Evolutionary conservation across 345 rosid genomes (phyloP), one percentile per base, ranked within the genome.

Genomic region (Firmiana major): DNA sequence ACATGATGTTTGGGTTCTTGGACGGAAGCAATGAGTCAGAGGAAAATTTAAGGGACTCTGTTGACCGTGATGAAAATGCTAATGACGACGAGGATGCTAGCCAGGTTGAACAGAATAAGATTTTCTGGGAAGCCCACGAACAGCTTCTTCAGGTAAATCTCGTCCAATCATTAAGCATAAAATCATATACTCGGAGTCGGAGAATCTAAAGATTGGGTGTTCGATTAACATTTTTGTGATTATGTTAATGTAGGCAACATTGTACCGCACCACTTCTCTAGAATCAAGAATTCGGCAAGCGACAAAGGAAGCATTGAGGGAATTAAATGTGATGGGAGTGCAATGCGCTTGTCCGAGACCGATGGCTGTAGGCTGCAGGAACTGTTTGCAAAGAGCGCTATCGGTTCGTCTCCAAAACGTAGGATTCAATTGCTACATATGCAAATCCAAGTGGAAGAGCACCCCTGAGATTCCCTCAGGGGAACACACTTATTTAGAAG

Each of bases 371-470:
- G 85, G 75, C 21, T 93, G 99, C 83, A 85, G 94, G 88, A 73
- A 75, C 54, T 93, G 95, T 70, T 73, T 88, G 83, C 86, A 82
- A 71, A 81, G 83, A 16, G 90, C 89, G 36, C 68, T 95, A 45
- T 82, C 90, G 40, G 6, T 75, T 73, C 81, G 84, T 75, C 97
- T 95, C 62, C 89, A 83, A 80, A 84, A 78, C 51, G 70, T 71
- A 43, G 98, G 96, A 31, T 89, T 82, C 76, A 76, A 88, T 77
- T 90, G 89, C 48, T 80, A 83, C 78, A 81, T 89, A 59, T 88
- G 97, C 84, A 89, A 87, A 73, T 95, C 98, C 17, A 90, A 90
- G 77, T 93, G 99, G 99, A 89, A 78, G 85, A 89, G 92, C 81
- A 81, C 91, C 31, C 81, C 80, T 4, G 91, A 81, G 21, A 88